Conservation (phyloP, 129 eudicot genomes). For the Gnaphalium uliginosum region DNA sequence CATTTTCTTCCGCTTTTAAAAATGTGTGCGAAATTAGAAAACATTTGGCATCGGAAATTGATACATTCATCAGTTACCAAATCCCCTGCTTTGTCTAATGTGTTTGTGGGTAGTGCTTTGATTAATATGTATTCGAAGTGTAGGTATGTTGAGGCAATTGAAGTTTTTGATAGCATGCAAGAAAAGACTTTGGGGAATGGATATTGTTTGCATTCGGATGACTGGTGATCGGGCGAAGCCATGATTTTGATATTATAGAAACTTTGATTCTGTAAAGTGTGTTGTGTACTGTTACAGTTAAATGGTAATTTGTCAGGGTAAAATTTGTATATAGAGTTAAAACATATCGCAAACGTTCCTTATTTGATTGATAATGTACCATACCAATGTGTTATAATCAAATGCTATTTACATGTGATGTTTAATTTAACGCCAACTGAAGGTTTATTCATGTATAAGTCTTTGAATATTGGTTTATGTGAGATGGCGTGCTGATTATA, state of each 20-base stretch:
- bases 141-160: slow-evolving; percentile 72
- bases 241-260: not conserved
- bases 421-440: not conserved
- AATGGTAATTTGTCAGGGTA: slow-evolving; percentile 12
- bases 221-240: slow-evolving; percentile 12
- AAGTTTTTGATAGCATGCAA: slow-evolving; percentile 73
- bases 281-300: slow-evolving; percentile 9
- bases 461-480: no score
- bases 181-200: slow-evolving; percentile 68
- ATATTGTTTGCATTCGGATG: slow-evolving; percentile 33
- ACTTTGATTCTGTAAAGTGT: slow-evolving; percentile 3
- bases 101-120: slow-evolving; percentile 81
- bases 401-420: not conserved
- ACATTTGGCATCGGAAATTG: slow-evolving; percentile 58
- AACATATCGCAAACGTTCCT: not conserved
- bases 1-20: slow-evolving; percentile 71
- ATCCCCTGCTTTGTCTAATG: slow-evolving; percentile 55
- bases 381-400: not conserved
- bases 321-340: slow-evolving; percentile 33
- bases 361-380: not conserved
- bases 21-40: slow-evolving; percentile 73
- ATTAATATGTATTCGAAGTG: slow-evolving; percentile 80
- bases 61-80: slow-evolving; percentile 71
- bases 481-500: no score
- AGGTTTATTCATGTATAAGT: no score